Evolutionary conservation across 1,139 yeast genomes (phyloP), one percentile per base, ranked within the genome.

Genomic region (Suhomyces bokatorum): DNA sequence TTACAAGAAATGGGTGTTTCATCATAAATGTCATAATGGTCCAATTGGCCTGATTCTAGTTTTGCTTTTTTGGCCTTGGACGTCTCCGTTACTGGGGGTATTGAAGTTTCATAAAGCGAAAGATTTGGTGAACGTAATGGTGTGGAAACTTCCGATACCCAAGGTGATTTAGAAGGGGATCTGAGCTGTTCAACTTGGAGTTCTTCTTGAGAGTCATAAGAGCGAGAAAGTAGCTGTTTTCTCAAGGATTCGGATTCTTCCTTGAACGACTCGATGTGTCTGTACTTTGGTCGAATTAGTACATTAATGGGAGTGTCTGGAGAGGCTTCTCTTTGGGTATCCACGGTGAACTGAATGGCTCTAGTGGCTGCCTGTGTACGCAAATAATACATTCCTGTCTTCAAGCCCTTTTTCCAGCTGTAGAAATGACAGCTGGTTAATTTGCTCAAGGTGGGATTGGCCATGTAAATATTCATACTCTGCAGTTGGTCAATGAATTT

Each of bases 271-370:
- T 26, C n/a, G 3, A 8, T 10, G 1, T 37, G 29, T 11, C 17
- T 31, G 20, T 38, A 34, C 7, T 77, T 77, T 45, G 44, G 43
- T 1, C 57, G 54, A n/a, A 12, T 34, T 17, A 39, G 27, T 6
- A 8, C n/a, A 8, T 22, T 31, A 15, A 26, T 3, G 1, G 41
- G 14, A 3, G 12, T 6, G n/a, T 29, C 8, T 1, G 10, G 10
- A 5, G 16, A 15, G 4, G 16, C 31, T 13, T 13, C 12, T 6
- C 56, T 57, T 2, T 50, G 47, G 1, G 42, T 37, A 60, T 87
- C 95, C 38, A 91, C 81, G 9, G 97, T 91, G 63, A 89, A 91
- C 69, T 90, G 95, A 56, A 91, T 91, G 28, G 98, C 96, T 42
- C 93, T 84, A 26, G 96, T 78, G 3, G 98, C 97, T 30, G 97